These are phyloP conservation scores for Allantophomopsis lycopodina DNA, from an alignment of 2,329 filamentous ascomycete genomes.

Conservation along the genomic window DNA sequence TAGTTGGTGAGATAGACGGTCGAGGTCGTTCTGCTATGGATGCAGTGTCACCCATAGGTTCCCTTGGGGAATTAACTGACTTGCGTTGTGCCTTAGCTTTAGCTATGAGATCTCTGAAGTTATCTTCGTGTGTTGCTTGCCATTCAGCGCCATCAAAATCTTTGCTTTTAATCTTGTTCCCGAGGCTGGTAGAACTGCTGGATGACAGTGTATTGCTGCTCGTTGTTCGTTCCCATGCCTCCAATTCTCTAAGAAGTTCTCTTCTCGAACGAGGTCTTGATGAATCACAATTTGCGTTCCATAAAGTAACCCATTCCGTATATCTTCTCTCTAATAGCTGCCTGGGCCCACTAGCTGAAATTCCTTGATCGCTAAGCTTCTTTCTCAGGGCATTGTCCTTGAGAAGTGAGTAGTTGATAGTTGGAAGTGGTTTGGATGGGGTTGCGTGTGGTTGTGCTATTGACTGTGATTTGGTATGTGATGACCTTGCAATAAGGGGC, in stretches of 20 bases:
- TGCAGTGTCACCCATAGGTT: no score
- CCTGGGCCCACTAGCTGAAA: constrained; percentile 56
- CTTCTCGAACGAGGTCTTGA: constrained; percentile 53
- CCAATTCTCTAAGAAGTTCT: constrained; percentile 66
- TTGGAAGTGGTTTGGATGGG: constrained; percentile 35
- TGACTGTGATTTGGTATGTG: not conserved
- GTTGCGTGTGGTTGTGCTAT: not conserved
- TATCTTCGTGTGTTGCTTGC: constrained; percentile 55
- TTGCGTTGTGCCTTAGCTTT: constrained; percentile 37
- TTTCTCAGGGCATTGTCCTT: constrained; percentile 66
- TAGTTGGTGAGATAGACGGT: no score
- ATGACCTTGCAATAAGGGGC: constrained; percentile 5
- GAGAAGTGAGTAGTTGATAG: constrained; percentile 77
- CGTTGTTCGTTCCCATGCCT: constrained; percentile 76
- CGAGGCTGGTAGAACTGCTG: constrained; percentile 22
- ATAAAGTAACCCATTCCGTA: constrained; percentile 86
- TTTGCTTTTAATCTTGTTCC: constrained; percentile 60
- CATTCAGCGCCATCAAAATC: constrained; percentile 75
- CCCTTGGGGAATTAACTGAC: no score
- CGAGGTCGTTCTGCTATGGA: no score
- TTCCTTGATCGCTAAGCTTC: constrained; percentile 69
- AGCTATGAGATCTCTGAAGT: constrained; percentile 71
- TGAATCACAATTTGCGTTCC: constrained; percentile 95
- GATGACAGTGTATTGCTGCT: constrained; percentile 40
- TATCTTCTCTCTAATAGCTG: constrained; percentile 66